Percentiles rank a stretch among this genome's conserved stretches.
phyloP scores from a whole-genome alignment of 192 early-diverging fungal genomes.

The Backusella circina region DNA sequence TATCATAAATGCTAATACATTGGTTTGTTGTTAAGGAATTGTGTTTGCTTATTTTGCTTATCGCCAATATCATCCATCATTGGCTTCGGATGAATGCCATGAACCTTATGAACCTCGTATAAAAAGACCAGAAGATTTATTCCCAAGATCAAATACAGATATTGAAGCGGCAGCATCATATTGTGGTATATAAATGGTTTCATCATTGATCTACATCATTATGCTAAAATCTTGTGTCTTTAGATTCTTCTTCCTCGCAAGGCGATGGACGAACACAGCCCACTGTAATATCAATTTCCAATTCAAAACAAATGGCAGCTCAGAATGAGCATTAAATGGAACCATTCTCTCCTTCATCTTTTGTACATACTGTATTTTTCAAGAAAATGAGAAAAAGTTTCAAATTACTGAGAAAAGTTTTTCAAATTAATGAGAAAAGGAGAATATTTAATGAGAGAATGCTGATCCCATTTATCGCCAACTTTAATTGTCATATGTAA shows the following conservation, averaged over 20 bases:
- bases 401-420: no score
- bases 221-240: not conserved
- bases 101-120: constrained; percentile 10
- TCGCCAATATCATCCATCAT: constrained; percentile 61
- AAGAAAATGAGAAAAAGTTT: no score
- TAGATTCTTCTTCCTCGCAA: not conserved
- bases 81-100: constrained; percentile 8
- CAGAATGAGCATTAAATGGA: not conserved
- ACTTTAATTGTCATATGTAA: no score
- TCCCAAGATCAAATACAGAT: not conserved
- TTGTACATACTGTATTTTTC: no score
- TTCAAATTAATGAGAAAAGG: no score
- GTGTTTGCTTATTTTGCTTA: constrained; percentile 63
- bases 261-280: not conserved
- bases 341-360: not conserved
- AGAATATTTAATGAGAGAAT: no score
- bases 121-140: not conserved
- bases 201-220: not conserved
- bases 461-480: no score
- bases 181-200: not conserved
- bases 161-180: not conserved
- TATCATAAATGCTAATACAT: not conserved
- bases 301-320: not conserved
- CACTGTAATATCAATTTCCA: not conserved
- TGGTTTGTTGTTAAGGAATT: constrained; percentile 39